phyloP scores from a whole-genome alignment of 306 rosid genomes.

The Malus sieversii region DNA sequence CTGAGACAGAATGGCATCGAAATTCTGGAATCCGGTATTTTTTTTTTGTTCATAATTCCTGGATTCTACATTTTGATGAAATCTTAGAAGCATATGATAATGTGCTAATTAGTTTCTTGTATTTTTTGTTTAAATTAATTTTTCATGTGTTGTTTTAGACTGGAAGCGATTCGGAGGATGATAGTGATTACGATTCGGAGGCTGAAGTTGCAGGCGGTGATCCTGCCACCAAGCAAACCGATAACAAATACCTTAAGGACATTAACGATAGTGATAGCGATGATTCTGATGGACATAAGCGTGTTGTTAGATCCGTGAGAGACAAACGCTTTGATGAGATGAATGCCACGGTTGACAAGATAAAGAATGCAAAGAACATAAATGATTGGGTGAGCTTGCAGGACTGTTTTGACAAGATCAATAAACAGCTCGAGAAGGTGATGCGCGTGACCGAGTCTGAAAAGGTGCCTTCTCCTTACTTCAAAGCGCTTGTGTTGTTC shows the following conservation, averaged over 20 bases:
- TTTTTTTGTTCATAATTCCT: background rate
- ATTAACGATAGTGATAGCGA: conserved; percentile 46
- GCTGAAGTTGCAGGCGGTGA: conserved; percentile 34
- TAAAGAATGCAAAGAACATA: conserved; percentile 76
- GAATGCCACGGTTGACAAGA: conserved; percentile 64
- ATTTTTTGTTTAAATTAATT: background rate
- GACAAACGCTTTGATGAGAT: conserved; percentile 72
- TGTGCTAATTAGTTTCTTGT: background rate
- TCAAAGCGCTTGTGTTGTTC: conserved; percentile 67
- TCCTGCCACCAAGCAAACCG: conserved; percentile 4
- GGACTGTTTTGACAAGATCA: conserved; percentile 77
- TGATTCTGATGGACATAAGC: conserved; percentile 52
- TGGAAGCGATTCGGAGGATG: conserved; percentile 64
- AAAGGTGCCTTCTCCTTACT: conserved; percentile 55
- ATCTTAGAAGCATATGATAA: background rate
- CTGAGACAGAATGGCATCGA: conserved; percentile 20
- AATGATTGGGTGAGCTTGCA: conserved; percentile 85
- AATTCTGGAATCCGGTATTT: conserved; percentile 42
- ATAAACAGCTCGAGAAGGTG: conserved; percentile 76
- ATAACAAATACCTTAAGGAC: conserved; percentile 26
- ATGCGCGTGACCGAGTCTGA: conserved; percentile 67
- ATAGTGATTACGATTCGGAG: conserved; percentile 39
- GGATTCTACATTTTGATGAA: background rate
- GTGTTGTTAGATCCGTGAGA: conserved; percentile 56
- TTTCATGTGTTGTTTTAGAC: conserved; percentile 30